A percentile compares a stretch with the other conserved stretches of the same genome.
Conservation (phyloP, 2,329 filamentous ascomycete species). For the Ophiosphaerella korrae region DNA sequence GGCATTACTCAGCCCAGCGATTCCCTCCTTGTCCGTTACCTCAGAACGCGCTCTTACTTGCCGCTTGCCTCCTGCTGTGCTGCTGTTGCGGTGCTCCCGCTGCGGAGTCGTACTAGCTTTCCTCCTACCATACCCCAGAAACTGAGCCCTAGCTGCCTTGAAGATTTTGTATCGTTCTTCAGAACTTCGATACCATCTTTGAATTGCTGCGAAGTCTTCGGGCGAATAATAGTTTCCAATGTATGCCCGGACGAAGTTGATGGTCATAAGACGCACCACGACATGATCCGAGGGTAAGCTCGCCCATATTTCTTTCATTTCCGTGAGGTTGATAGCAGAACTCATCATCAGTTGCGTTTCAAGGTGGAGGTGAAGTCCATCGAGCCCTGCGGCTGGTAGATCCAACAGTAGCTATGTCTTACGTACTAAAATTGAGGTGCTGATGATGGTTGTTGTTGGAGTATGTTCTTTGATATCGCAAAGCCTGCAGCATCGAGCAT, state of each 20-base stretch:
- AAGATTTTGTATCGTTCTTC: slow-evolving; percentile 14
- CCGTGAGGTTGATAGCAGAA: slow-evolving; percentile 7
- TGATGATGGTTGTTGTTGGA: slow-evolving; percentile 10
- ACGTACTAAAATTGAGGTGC: slow-evolving; percentile 20
- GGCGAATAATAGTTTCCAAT: slow-evolving; percentile 10
- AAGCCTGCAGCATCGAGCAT: slow-evolving; percentile 25
- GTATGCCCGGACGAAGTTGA: slow-evolving; percentile 20
- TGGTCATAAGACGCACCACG: slow-evolving; percentile 17
- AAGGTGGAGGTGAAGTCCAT: slow-evolving; percentile 18
- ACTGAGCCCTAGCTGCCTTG: background rate
- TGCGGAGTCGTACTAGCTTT: too few relatives aligned
- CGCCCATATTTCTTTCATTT: slow-evolving; percentile 24
- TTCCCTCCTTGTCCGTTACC: too few relatives aligned
- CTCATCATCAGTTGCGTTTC: slow-evolving; percentile 17
- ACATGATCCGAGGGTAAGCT: slow-evolving; percentile 14
- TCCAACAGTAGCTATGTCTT: slow-evolving; percentile 27
- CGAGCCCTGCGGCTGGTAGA: slow-evolving; percentile 19
- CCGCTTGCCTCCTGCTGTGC: too few relatives aligned
- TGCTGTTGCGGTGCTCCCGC: too few relatives aligned
- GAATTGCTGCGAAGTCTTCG: slow-evolving; percentile 7
- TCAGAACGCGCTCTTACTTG: too few relatives aligned
- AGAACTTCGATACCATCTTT: slow-evolving; percentile 12
- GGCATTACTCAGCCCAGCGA: too few relatives aligned
- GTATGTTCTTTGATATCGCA: background rate
- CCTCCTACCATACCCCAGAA: too few relatives aligned